Evolutionary conservation across 805 yeast species (phyloP), one percentile per base, ranked within the genome.

Genomic region (Nakazawaea sp.): DNA sequence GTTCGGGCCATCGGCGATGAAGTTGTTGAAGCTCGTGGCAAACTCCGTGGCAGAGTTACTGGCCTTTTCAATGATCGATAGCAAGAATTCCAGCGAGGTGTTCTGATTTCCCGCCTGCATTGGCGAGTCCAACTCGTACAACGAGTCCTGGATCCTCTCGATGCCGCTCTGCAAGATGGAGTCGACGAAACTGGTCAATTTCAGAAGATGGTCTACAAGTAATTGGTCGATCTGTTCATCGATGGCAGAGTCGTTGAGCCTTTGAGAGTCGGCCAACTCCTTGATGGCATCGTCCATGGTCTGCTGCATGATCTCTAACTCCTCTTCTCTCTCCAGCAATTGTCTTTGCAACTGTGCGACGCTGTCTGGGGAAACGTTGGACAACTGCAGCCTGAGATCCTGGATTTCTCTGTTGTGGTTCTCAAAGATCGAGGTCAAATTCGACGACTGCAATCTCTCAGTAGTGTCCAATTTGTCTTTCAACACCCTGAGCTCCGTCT

Each of bases 41-140:
- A 88, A 85, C 27, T 81, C 89, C 5, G 89, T 84, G 0, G 89
- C 87, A 12, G 73, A 62, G 27, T 77, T 72, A 0, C 86, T 73
- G 15, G 81, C 70, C 45, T 78, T 72, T 52, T 88, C 96, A 44
- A 80, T 64, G 28, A 84, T 62, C 0, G 90, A 78, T 25, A 79
- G 61, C 17, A 81, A 57, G 48, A 74, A 80, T 45, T 73, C 78
- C 2, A 90, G 84, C 0, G 90, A 73, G 2, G 92, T 69, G 53
- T 78, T 78, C 46, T 78, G 75, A 52, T 83, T 84, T 38, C 92
- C 92, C 4, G 87, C 85, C 56, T 82, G 86, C 75, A 81, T 74
- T 21, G 92, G 85, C 4, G 89, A 80, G 38, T 77, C 80, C 43
- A 85, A 63, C 48, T 80, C 87, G 50, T 73, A 80, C 28, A 72